Conservation (phyloP, 2,329 filamentous ascomycete species). For the Fusarium graminum region DNA sequence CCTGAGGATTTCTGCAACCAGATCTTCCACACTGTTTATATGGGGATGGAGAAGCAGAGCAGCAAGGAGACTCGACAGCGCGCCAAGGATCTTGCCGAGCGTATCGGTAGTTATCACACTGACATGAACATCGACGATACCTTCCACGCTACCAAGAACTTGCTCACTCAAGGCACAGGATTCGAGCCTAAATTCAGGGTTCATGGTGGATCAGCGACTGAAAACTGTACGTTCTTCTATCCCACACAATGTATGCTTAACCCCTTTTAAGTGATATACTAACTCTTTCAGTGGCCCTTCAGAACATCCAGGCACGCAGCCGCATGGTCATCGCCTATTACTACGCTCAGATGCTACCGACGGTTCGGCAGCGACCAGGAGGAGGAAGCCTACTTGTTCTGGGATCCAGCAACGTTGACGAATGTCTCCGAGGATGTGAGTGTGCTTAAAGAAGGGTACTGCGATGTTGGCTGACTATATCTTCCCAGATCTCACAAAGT, state of each 20-base stretch:
- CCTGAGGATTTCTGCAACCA: constrained; percentile 68
- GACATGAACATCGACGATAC: constrained; percentile 80
- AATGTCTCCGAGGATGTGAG: constrained; percentile 37
- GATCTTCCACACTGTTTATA: constrained; percentile 55
- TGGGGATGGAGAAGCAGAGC: constrained; percentile 78
- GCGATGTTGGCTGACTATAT: background rate
- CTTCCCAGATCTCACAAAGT: constrained; percentile 40
- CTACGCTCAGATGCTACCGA: constrained; percentile 56
- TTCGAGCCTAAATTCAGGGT: constrained; percentile 65
- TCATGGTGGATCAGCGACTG: constrained; percentile 66
- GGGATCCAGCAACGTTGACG: constrained; percentile 49
- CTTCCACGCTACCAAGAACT: constrained; percentile 63
- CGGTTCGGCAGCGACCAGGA: constrained; percentile 40
- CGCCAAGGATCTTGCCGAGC: constrained; percentile 69
- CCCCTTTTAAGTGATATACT: constrained; percentile 51
- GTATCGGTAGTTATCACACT: constrained; percentile 78
- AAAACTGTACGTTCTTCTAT: constrained; percentile 57
- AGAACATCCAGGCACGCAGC: constrained; percentile 34
- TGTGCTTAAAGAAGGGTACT: background rate
- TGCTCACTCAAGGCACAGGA: constrained; percentile 69
- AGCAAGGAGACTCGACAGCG: constrained; percentile 75
- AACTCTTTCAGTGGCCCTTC: constrained; percentile 21
- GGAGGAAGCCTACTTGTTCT: constrained; percentile 49
- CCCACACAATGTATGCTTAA: background rate
- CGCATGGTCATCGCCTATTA: constrained; percentile 35